Evolutionary conservation across 2,329 filamentous ascomycete species (phyloP), one percentile per base, ranked within the genome.

Genomic region (Arthrocladium fulminans): DNA sequence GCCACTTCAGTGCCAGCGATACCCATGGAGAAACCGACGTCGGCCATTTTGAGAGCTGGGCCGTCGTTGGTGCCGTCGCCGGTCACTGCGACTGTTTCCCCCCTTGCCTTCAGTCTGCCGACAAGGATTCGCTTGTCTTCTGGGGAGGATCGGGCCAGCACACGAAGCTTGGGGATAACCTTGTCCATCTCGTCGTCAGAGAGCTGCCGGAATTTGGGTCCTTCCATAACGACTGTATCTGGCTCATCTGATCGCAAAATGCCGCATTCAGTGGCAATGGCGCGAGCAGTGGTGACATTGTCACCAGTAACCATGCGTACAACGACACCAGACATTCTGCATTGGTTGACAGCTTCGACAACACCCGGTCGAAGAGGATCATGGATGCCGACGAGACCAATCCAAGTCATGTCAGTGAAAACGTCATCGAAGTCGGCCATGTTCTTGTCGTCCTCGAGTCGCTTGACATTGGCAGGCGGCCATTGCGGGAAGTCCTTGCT

Each of bases 251-350:
- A 15, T 30, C 40, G 50, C 2, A 79, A 51, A 64, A 88, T 86
- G 43, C 84, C 84, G 54, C 84, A 88, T 51, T 88, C 81, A 7
- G 70, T 73, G 1, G 84, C 83, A 56, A 88, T 88, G 2, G 84
- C 84, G 44, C 77, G 78, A 7, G 83, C 84, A 19, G 84, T 88
- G 17, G 80, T 71, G 53, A 86, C 69, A 59, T 86, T 86, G 64
- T 86, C 82, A 56, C 80, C 82, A 20, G 82, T 86, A 43, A 86
- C 82, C 81, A 86, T 85, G 57, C 83, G 81, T 41, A 86, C 81
- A 48, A 79, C 73, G 13, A 88, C 83, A 47, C 83, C 83, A 15
- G 84, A 84, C 22, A 72, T 73, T 55, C 81, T 76, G 53, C 83
- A 86, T 59, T 78, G 77, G 50, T 72, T 69, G 47, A 88, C 84